These are phyloP conservation scores for Chrysoporthe puriensis DNA, from an alignment of 2,329 filamentous ascomycete species.

Conservation along the genomic window DNA sequence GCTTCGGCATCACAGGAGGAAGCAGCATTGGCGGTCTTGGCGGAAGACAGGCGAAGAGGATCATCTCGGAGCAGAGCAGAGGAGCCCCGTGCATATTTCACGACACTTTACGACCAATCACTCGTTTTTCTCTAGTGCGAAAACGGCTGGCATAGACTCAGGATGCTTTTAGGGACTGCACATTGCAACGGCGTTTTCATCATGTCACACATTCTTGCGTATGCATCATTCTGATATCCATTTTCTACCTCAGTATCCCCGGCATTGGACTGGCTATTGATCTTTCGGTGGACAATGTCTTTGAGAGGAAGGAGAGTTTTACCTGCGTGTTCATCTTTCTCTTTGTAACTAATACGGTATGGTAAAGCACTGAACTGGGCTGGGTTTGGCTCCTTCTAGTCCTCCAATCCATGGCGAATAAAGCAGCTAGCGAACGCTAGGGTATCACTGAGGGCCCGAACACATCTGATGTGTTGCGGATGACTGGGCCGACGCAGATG, in stretches of 20 bases:
- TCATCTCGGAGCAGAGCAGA: neutral
- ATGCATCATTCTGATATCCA: slow-evolving; percentile 28
- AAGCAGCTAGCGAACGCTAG: neutral
- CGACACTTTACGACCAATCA: slow-evolving; percentile 4
- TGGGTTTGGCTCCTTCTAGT: neutral
- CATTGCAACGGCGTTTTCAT: slow-evolving; percentile 24
- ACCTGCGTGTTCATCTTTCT: slow-evolving; percentile 1
- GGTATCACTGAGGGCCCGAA: neutral
- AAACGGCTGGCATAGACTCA: slow-evolving; percentile 27
- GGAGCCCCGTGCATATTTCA: slow-evolving; percentile 3
- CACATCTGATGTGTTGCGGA: neutral
- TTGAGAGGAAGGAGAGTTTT: neutral
- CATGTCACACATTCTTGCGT: slow-evolving; percentile 13
- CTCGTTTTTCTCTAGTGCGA: slow-evolving; percentile 14
- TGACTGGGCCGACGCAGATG: neutral
- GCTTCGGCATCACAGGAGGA: neutral
- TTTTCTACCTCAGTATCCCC: slow-evolving; percentile 18
- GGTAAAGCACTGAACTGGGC: neutral
- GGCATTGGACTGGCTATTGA: slow-evolving; percentile 22
- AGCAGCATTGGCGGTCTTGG: neutral
- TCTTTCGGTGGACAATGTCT: slow-evolving; percentile 15
- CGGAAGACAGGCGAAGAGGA: neutral
- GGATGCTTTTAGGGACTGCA: slow-evolving; percentile 20
- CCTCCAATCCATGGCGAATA: neutral
- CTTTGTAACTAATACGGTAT: slow-evolving; percentile 19